Evolutionary conservation across 768 basidiomycete species (phyloP), one percentile per base, ranked within the genome.

Genomic region (Polyporus arcularius): DNA sequence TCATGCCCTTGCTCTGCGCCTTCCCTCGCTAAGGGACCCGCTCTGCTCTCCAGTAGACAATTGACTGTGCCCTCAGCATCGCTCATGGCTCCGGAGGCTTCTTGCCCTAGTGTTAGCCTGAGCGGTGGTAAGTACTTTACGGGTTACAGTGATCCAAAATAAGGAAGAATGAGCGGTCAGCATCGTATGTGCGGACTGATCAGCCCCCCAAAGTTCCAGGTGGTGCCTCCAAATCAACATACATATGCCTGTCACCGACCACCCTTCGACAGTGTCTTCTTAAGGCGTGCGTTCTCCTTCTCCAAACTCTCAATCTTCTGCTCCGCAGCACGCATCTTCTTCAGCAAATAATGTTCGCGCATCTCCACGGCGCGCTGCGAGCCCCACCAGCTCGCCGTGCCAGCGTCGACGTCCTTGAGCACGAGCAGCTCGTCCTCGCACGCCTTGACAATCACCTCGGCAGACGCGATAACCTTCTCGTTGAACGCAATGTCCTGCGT

Each of bases 401-500:
- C 80, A 10, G 79, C 75, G 42, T 85, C 82, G 12, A 95, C 88
- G 48, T 84, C 84, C 51, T 83, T 84, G 18, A 98, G 77, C 9
- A 78, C 78, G 14, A 79, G 69, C 15, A 98, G 79, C 71, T 98
- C 95, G 18, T 82, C 78, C 71, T 97, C 95, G 72, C 86, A 91
- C 4, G 81, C 69, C 60, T 80, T 81, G 67, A 98, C 82, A 11
- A 80, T 88, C 11, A 70, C 74, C 65, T 96, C 92, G 21, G 78
- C 73, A n/a, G 72, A 67, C 12, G 80, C 73, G 48, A 80, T 74
- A n/a, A 82, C 74, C 63, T 84, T 87, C 66, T 90, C 82, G 71
- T 96, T 95, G 71, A 85, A 85, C 4, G 84, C 82, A 54, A 96
- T 87, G 58, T 94, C 92, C 72, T 93, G 92, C 1, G 81, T 85